Evolutionary conservation across 345 rosid species (phyloP), one percentile per base, ranked within the genome.

Genomic region (Hibiscus trionum): DNA sequence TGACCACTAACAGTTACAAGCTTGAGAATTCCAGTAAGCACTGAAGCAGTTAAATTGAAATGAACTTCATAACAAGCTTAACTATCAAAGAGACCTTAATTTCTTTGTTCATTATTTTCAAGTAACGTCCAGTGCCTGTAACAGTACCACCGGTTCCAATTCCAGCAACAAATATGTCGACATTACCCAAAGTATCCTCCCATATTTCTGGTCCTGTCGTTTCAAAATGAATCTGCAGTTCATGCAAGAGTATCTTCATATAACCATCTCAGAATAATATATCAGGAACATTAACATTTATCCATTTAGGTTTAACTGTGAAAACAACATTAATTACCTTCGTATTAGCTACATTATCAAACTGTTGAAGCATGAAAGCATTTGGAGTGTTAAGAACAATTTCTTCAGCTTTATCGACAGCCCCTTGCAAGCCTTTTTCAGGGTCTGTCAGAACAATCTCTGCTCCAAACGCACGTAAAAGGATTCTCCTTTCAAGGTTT

Each of bases 141-240:
- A 94, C 77, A 64, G 97, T 94, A 74, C 97, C 96, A 71, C 98
- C 98, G 61, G 97, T 90, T 75, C 97, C 98, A 70, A 94, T 86
- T 69, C 88, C 98, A 65, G 98, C 90, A 79, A 90, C 86, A 66
- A 94, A 80, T 53, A 91, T 79, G 79, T 90, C 93, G 2, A 91
- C 92, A 66, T 75, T 78, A 35, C 90, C 90, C 80, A 83, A 72
- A 60, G 98, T 91, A 81, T 91, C 98, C 75, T 87, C 90, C 98
- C 96, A 94, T 31, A 94, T 90, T 79, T 94, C 98, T 57, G 96
- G 97, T 73, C 98, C 97, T 26, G 97, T 94, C 64, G 91, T 90
- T 77, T 94, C 95, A 71, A 88, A 91, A 78, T 93, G 97, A 39
- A 88, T 80, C 97, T 93, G 86, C 81, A 83, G 68, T 76, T 77